phyloP scores from a whole-genome alignment of 2,329 filamentous ascomycete genomes.

The Aspergillus chevalieri region DNA sequence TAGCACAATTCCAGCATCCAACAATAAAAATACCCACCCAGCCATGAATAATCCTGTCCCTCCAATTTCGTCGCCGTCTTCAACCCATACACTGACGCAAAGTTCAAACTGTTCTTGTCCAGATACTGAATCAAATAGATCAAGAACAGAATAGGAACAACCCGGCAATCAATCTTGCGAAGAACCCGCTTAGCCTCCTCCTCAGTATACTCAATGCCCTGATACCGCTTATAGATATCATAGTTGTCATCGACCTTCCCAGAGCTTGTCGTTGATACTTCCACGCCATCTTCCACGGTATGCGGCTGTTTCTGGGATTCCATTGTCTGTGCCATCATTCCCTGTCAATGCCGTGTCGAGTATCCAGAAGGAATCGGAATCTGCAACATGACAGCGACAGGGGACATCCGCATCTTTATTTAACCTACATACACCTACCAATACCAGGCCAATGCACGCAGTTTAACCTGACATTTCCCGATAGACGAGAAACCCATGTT shows the following conservation, averaged over 20 bases:
- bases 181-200: constrained; percentile 34
- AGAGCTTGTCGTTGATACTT: constrained; percentile 6
- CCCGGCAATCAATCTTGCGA: constrained; percentile 50
- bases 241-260: constrained; percentile 33
- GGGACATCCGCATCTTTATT: not conserved
- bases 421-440: not conserved
- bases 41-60: constrained; percentile 23
- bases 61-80: constrained; percentile 20
- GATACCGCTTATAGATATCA: constrained; percentile 26
- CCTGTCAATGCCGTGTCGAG: not conserved
- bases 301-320: not conserved
- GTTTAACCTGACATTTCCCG: not conserved
- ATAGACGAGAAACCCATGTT: not conserved
- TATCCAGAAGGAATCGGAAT: not conserved
- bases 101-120: constrained; percentile 52
- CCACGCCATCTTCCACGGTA: constrained; percentile 7
- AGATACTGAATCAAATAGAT: constrained; percentile 47
- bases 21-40: constrained; percentile 12
- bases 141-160: constrained; percentile 53
- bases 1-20: not conserved
- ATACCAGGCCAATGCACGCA: not conserved
- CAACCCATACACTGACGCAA: constrained; percentile 26
- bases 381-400: not conserved
- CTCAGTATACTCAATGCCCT: constrained; percentile 15
- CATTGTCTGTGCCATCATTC: not conserved